Evolutionary conservation across 345 rosid genomes (phyloP), one percentile per base, ranked within the genome.

Genomic region (Excoecaria agallocha): DNA sequence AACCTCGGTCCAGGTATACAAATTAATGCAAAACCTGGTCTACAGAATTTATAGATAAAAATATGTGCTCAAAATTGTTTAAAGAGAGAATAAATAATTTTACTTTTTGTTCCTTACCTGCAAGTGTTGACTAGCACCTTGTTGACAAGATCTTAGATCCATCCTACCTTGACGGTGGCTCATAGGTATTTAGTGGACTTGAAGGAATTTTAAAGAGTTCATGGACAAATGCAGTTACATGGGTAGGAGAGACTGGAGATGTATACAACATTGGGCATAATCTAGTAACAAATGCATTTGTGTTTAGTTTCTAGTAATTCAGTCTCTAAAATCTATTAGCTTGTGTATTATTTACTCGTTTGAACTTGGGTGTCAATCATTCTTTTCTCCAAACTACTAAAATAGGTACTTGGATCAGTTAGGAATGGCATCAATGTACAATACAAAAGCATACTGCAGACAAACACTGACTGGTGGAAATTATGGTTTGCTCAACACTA

Each of bases 381-480:
- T 24, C 39, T 67, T n/a, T 11, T n/a, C 39, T 43, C 19, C n/a
- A 30, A 49, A n/a, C 37, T 43, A 0, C 49, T 15, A 20, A 43
- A 51, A 76, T 71, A 83, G 87, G 90, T 86, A 86, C 75, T 57
- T 87, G 72, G 90, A 89, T 61, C 92, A 89, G 82, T 85, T 86
- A 5, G 92, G 89, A 20, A 87, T 85, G 87, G 85, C 90, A 20
- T 48, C 90, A 15, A 66, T 79, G 38, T 82, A 82, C 41, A 76
- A 80, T 46, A 82, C 86, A 35, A 89, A 85, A 80, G 82, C 87
- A 55, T 89, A 82, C 43, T 85, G 90, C 13, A 82, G 90, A 51
- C 92, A 84, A 49, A n/a, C n/a, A n/a, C n/a, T n/a, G n/a, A n/a
- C n/a, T n/a, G n/a, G n/a, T n/a, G n/a, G n/a, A n/a, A n/a, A n/a